Evolutionary conservation across 352 stramenopile species (phyloP), one percentile per base, ranked within the genome.

Genomic region (Phytophthora pini): DNA sequence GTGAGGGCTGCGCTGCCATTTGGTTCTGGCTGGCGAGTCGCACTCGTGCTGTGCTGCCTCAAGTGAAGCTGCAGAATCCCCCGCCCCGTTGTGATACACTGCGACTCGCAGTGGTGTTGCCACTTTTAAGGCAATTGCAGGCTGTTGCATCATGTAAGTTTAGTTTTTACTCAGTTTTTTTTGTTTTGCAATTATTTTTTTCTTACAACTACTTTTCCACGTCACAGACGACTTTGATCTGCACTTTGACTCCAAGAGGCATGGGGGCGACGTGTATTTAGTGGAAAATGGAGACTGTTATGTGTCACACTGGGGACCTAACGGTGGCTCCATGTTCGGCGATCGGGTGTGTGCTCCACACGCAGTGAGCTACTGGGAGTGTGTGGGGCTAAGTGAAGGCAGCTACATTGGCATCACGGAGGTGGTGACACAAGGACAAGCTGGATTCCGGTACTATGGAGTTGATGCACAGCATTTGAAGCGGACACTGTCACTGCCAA

Each of bases 311-410:
- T 87, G 73, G 69, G 79, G 65, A 24, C 65, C 61, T 48, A 68
- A 61, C 34, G 73, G 62, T 39, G 79, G 70, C 17, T 89, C 79
- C 27, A 82, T 87, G 41, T 75, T 88, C 17, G 83, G 79, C 1
- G 70, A 90, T 58, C 70, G 62, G n/a, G 32, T 47, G 5, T 92
- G 82, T 68, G 27, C 53, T 11, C 57, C 54, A 0, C 44, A 64
- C 8, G 61, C 70, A 1, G 80, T 86, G 52, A 92, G 80, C 68
- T 92, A 92, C 62, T 92, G 83, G 80, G 83, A 92, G 48, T 85
- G 75, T 58, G 56, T 76, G 15, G 80, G 83, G 0, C 57, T 92
- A n/a, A 87, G 75, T 46, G 77, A 84, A 68, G 79, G 77, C 44
- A 83, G 79, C 58, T 88, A 89, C 56, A 61, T 89, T 12, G 83